Conservation (phyloP, 805 yeast species). For the Suhomyces xylopsoci region DNA sequence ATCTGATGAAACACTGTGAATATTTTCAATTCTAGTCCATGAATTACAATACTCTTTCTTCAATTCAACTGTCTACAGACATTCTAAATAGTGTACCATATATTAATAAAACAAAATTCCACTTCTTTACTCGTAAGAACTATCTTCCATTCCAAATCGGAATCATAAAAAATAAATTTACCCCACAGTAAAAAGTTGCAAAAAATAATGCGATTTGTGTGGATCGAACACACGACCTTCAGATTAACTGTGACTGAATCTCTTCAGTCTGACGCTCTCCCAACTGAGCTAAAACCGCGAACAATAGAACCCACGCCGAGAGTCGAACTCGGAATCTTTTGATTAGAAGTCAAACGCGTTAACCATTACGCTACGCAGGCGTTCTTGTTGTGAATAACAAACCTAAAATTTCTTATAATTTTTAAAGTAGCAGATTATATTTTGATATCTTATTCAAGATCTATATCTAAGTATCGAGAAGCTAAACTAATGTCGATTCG, state of each 20-base stretch:
- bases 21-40: background rate
- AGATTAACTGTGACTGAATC: conserved; percentile 25
- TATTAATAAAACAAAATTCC: background rate
- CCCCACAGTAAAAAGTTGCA: background rate
- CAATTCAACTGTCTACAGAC: background rate
- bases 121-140: background rate
- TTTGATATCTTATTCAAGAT: no score
- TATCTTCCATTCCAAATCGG: background rate
- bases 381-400: background rate
- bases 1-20: background rate
- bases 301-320: conserved; percentile 1
- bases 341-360: conserved; percentile 24
- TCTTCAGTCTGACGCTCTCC: conserved; percentile 23
- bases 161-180: background rate
- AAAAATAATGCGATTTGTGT: conserved; percentile 24
- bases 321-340: conserved; percentile 24
- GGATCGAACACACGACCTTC: conserved; percentile 33
- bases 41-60: background rate
- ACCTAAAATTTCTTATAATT: background rate
- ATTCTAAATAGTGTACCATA: background rate
- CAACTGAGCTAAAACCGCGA: background rate
- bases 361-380: conserved; percentile 22
- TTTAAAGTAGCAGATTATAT: no score
- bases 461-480: no score
- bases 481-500: no score